These are phyloP conservation scores for Fusarium sp. DNA, from an alignment of 2,329 filamentous ascomycete genomes.

Conservation along the genomic window DNA sequence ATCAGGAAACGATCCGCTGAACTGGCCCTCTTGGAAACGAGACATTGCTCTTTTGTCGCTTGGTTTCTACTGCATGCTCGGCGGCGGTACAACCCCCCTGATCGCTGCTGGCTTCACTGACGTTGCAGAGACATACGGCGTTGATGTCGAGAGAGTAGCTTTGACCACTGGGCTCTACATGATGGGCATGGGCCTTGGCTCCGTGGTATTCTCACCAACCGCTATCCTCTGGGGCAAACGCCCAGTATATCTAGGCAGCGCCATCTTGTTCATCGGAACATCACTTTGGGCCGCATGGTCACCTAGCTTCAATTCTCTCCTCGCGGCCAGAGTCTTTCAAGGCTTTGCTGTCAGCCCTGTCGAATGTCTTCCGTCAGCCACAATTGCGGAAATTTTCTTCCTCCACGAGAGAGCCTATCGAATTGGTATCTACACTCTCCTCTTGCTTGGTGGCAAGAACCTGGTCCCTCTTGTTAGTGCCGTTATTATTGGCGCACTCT, in stretches of 20 bases:
- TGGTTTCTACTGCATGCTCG: constrained; percentile 92
- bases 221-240: constrained; percentile 93
- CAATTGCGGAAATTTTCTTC: constrained; percentile 96
- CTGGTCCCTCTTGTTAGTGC: constrained; percentile 88
- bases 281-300: constrained; percentile 90
- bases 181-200: constrained; percentile 90
- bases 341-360: constrained; percentile 90
- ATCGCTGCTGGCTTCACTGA: constrained; percentile 90
- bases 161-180: constrained; percentile 94
- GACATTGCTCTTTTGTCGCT: constrained; percentile 84
- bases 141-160: constrained; percentile 79
- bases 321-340: constrained; percentile 86
- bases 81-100: constrained; percentile 91
- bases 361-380: constrained; percentile 92
- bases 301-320: constrained; percentile 81
- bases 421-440: constrained; percentile 90
- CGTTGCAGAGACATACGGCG: constrained; percentile 74
- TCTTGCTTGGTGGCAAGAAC: constrained; percentile 92
- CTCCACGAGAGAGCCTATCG: constrained; percentile 93
- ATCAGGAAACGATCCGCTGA: constrained; percentile 88
- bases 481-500: constrained; percentile 78
- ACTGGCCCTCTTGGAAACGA: constrained; percentile 87
- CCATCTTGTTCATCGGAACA: constrained; percentile 80
- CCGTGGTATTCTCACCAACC: constrained; percentile 86
- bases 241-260: constrained; percentile 85